phyloP scores from a whole-genome alignment of 768 basidiomycete genomes.

The Podaxis mareebaensis region DNA sequence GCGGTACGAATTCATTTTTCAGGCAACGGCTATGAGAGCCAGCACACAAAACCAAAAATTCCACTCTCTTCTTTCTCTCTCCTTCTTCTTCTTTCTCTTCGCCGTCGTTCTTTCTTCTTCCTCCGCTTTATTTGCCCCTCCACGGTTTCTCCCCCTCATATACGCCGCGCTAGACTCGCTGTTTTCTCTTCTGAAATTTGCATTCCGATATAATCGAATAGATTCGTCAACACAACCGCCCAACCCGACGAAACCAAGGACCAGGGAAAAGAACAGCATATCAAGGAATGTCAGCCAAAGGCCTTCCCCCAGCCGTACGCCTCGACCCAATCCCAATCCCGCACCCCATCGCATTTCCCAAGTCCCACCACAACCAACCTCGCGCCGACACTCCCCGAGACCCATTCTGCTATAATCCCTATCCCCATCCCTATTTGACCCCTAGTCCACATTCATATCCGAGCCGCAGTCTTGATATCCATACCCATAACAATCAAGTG shows the following conservation, averaged over 20 bases:
- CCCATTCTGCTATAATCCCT: not conserved
- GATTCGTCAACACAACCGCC: too few species aligned
- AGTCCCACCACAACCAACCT: not conserved
- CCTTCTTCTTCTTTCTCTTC: not conserved
- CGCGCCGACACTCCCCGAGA: too few species aligned
- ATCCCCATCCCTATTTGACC: not conserved
- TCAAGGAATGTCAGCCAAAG: constrained; percentile 7
- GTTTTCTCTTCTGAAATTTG: not conserved
- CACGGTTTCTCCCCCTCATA: not conserved
- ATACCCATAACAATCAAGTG: not conserved
- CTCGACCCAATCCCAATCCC: constrained; percentile 4
- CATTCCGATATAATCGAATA: too few species aligned
- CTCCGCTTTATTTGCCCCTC: not conserved
- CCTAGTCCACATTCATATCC: not conserved
- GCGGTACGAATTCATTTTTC: not conserved
- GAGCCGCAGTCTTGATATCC: not conserved
- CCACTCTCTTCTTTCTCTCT: not conserved
- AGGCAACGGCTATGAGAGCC: not conserved
- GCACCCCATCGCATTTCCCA: not conserved
- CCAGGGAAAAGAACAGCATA: not conserved
- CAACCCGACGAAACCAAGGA: too few species aligned
- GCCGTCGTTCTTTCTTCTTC: not conserved
- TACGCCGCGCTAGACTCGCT: not conserved
- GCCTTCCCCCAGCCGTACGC: constrained; percentile 8
- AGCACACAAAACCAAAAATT: not conserved